Base-by-base conservation (phyloP, 2,329 filamentous ascomycete genomes). In the Albifimbria verrucaria region DNA sequence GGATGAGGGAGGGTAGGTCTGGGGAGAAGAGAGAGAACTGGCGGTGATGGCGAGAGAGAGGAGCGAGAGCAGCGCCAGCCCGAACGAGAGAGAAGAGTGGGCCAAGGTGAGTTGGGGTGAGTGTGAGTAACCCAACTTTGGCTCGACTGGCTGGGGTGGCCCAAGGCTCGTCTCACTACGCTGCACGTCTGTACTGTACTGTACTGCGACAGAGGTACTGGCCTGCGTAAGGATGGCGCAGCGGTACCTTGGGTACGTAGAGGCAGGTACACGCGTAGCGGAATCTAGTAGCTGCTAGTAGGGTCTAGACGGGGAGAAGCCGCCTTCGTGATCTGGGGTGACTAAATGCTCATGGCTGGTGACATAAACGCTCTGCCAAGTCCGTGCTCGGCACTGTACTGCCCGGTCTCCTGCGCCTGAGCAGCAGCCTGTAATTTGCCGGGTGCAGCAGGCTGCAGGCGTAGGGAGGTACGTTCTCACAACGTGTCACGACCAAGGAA, bases 401-500 rank as follows among this genome's bases (percentile, higher is more conserved):
- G 12, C 12, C 32, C 15, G 32, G 32, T 39, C 12, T 12, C 32
- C 5, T 12, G 18, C 32, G 18, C 32, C 32, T 39, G 5, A 39
- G 11, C 32, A 39, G 39, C 43, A 39, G 47, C 20, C 44, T 49
- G 44, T 41, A 17, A 52, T 48, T 39, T 39, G 18, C 32, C 32
- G 15, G 32, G 12, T 39, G 32, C 32, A 39, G 32, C 6, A 39
- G 32, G 32, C 32, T 48, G 24, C 45, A 26, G 24, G 21, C 45
- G 24, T 50, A 42, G 36, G 25, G 12, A n/a, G 39, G 49, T 50
- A 50, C 49, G 20, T 10, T 9, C 24, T 15, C 24, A n/a, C 26
- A 15, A 23, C 15, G 15, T 11, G n/a, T 48, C 21, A 48, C 7
- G n/a, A 7, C n/a, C 4, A 23, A 15, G 21, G 45, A 18, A 22